A percentile compares a stretch with the other conserved stretches of the same genome.
These are phyloP conservation scores for Neltuma alba DNA, from an alignment of 306 rosid genomes.

Conservation along the genomic window DNA sequence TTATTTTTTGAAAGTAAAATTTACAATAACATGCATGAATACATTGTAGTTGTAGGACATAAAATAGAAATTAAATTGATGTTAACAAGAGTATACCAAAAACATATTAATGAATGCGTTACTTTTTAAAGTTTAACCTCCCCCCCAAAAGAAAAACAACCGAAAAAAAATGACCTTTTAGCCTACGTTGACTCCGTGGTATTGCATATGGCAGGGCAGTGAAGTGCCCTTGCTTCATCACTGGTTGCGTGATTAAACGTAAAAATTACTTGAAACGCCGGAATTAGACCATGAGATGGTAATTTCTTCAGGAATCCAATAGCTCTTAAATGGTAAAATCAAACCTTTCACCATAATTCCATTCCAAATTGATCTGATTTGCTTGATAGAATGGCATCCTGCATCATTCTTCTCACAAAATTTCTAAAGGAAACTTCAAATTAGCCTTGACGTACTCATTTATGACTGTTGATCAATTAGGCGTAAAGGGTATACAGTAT, in stretches of 20 bases:
- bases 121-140: not conserved
- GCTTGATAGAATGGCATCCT: conserved; percentile 3
- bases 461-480: conserved; percentile 28
- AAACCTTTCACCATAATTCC: conserved; percentile 3
- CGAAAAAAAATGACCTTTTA: no score
- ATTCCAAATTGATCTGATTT: conserved; percentile 9
- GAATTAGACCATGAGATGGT: not conserved
- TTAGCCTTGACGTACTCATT: conserved; percentile 21
- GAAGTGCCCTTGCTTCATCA: not conserved
- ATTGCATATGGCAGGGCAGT: not conserved
- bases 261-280: not conserved
- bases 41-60: no score
- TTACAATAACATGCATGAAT: no score
- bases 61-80: no score
- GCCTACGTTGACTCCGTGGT: not conserved
- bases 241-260: not conserved
- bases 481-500: conserved; percentile 68
- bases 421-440: conserved; percentile 1
- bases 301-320: conserved; percentile 1
- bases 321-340: conserved; percentile 30
- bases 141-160: no score
- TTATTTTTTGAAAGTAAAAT: no score
- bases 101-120: not conserved
- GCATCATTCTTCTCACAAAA: conserved; percentile 26
- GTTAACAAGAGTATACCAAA: no score